phyloP scores from a whole-genome alignment of 352 stramenopile species.

The Phytophthora colocasiae region DNA sequence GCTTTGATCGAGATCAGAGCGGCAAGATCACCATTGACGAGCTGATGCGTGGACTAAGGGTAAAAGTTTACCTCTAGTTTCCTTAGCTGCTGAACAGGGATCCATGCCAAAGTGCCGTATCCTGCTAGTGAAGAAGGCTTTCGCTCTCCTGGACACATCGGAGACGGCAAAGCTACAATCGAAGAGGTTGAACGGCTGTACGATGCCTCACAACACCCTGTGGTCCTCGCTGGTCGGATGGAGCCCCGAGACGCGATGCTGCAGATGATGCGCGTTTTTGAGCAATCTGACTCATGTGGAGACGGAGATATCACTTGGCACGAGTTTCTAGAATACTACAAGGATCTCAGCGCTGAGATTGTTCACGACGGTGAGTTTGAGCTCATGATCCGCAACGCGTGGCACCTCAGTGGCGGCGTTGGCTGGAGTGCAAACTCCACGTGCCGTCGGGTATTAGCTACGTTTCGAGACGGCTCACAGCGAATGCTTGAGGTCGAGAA shows the following conservation, averaged over 20 bases:
- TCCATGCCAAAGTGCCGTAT: constrained; percentile 82
- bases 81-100: constrained; percentile 37
- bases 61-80: constrained; percentile 25
- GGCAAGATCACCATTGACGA: constrained; percentile 90
- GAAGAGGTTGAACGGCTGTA: constrained; percentile 81
- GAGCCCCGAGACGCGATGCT: constrained; percentile 71
- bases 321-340: constrained; percentile 92
- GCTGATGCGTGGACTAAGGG: constrained; percentile 87
- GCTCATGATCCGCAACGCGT: constrained; percentile 87
- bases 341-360: constrained; percentile 86
- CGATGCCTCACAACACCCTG: constrained; percentile 81
- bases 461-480: constrained; percentile 72
- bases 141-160: constrained; percentile 72
- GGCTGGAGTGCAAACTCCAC: constrained; percentile 82
- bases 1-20: constrained; percentile 86
- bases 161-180: constrained; percentile 65
- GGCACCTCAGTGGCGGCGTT: constrained; percentile 84
- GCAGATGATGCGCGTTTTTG: constrained; percentile 84
- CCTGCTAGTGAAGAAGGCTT: constrained; percentile 88
- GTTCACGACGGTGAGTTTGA: constrained; percentile 87
- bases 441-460: constrained; percentile 76
- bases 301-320: constrained; percentile 78
- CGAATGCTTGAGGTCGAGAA: constrained; percentile 73
- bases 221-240: constrained; percentile 74
- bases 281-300: constrained; percentile 37